Base-by-base conservation (phyloP, 176 grass and related monocot species). In the Phoenix dactylifera region DNA sequence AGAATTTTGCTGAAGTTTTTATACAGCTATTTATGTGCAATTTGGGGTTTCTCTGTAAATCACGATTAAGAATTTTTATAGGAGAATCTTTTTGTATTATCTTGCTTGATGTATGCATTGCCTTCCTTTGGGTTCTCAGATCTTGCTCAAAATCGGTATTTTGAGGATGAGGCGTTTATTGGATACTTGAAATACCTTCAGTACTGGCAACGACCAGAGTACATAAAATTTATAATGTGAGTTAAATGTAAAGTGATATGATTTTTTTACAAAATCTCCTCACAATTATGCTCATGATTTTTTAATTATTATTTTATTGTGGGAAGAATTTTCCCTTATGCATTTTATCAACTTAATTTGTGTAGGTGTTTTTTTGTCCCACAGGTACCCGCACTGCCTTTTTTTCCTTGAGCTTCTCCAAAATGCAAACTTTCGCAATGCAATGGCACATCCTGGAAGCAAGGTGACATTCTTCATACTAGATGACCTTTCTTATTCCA, bases 371-470 rank as follows among this genome's bases (percentile, higher is more conserved):
- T 76, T 30, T 3, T 61, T 54, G 14, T 54, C 18, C 16, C 24
- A 28, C 60, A 91, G 92, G 81, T 97, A 97, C 79, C 92, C 92
- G 0, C 92, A 97, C 73, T 97, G 93, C 59, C 93, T 97, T 78
- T 92, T 80, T 75, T 97, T 97, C 84, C 93, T 91, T 66, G 84
- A 97, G 63, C 93, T 97, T 73, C 93, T 97, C 7, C 93, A 92
- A 83, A 97, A 91, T 69, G 78, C 76, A 44, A 97, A 91, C 70
- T 97, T 97, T 54, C 81, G 84, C 15, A 88, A 80, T 75, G 87
- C 81, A 59, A 92, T 91, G 93, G 93, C 93, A 61, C 93, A 92
- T 88, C 93, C 93, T 56, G 84, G 80, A 74, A 97, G 57, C 87
- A 97, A 97, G 87, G 93, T 97, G 30, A 72, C 35, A 44, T 44